Conservation (phyloP, 2,329 filamentous ascomycete genomes). For the Diaporthe caulivora region DNA sequence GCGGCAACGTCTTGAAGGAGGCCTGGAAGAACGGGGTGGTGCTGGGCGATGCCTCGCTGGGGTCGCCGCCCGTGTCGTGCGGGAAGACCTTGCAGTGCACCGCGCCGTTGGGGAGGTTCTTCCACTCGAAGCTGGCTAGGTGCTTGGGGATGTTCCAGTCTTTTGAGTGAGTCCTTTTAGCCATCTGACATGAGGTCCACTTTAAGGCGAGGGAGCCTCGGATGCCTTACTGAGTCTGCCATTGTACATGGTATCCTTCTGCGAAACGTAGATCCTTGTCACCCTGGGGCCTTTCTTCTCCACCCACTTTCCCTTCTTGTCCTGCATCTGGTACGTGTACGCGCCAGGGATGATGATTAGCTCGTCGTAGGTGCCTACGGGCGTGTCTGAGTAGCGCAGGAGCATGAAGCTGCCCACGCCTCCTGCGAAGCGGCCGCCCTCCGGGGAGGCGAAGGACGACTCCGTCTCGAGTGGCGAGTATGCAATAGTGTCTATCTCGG, state of each 20-base stretch:
- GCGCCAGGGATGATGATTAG: slow-evolving; percentile 61
- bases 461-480: slow-evolving; percentile 61
- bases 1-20: slow-evolving; percentile 56
- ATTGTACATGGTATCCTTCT: slow-evolving; percentile 65
- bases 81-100: slow-evolving; percentile 60
- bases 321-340: slow-evolving; percentile 56
- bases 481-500: slow-evolving; percentile 51
- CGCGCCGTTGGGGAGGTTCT: slow-evolving; percentile 50
- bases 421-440: slow-evolving; percentile 54
- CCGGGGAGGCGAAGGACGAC: slow-evolving; percentile 53
- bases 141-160: slow-evolving; percentile 70
- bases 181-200: neutral
- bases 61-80: slow-evolving; percentile 51
- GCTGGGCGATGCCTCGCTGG: slow-evolving; percentile 50
- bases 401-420: slow-evolving; percentile 64
- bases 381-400: slow-evolving; percentile 62
- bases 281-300: slow-evolving; percentile 56
- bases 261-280: slow-evolving; percentile 68
- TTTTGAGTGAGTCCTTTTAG: slow-evolving; percentile 39
- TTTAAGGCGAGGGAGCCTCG: neutral
- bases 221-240: slow-evolving; percentile 58
- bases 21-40: slow-evolving; percentile 59
- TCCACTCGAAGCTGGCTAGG: slow-evolving; percentile 64
- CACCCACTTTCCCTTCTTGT: slow-evolving; percentile 46
- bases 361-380: slow-evolving; percentile 68